Evolutionary conservation across 2,329 filamentous ascomycete genomes (phyloP), one percentile per base, ranked within the genome.

Genomic region (Diaporthe sp.): DNA sequence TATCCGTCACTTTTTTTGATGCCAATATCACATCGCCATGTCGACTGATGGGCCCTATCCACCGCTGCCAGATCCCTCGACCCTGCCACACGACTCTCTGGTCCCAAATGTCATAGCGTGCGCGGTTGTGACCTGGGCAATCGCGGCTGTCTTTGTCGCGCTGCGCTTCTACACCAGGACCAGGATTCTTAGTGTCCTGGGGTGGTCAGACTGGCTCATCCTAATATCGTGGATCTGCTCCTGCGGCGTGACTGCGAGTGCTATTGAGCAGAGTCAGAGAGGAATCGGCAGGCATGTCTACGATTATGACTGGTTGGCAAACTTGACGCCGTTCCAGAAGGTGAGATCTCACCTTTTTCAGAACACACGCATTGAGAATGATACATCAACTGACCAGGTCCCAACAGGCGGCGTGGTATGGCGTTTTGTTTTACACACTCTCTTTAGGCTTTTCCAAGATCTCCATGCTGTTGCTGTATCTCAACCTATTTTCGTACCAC

Each of bases 91-190:
- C 25, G 72, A 71, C 34, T 75, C 73, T 28, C 75, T 76, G 63
- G 80, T 82, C 49, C 68, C 77, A 5, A 78, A 80, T 67, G 79
- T 82, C 47, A 78, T 81, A 31, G 81, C 75, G 6, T 81, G 80
- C 73, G 71, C 80, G 6, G 53, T 80, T 12, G 58, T 82, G 37
- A 81, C 80, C 10, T 79, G 79, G 75, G n/a, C 81, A 15, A 79
- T 86, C 25, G 81, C 82, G 4, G 80, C 81, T 15, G 51, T 79
- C 0, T 81, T 85, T 58, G 82, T 85, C n/a, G 77, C 76, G 4
- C 72, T 84, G n/a, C 84, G 85, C 10, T 82, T 87, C 67, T 86
- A 85, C 76, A 86, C 85, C 12, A 78, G 84, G 63, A 77, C 79
- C 4, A 77, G 80, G 8, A 76, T 85, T 49, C 80, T 84, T 51